These are phyloP conservation scores for Scedosporium apiospermum DNA, from an alignment of 2,329 filamentous ascomycete genomes.

Conservation along the genomic window DNA sequence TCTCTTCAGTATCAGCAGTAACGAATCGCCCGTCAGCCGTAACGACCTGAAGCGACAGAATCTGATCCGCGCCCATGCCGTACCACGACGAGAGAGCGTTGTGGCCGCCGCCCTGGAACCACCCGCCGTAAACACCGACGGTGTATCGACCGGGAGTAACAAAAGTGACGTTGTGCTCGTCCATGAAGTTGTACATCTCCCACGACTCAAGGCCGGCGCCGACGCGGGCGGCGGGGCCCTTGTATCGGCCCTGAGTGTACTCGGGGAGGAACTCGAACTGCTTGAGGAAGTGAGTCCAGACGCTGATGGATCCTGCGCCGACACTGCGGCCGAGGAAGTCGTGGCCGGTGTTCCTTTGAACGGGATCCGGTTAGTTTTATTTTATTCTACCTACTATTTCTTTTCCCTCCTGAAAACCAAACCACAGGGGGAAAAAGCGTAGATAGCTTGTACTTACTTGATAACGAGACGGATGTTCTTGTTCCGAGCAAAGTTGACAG, in stretches of 20 bases:
- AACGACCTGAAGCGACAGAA: constrained; percentile 37
- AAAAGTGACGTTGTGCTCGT: constrained; percentile 16
- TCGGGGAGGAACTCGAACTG: constrained; percentile 29
- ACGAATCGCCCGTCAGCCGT: constrained; percentile 33
- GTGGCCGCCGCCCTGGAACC: constrained; percentile 47
- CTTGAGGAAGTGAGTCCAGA: constrained; percentile 31
- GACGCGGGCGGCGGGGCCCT: constrained; percentile 40
- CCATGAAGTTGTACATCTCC: constrained; percentile 30
- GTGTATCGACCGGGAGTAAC: constrained; percentile 25
- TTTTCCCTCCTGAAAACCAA: too few species aligned
- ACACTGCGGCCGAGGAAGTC: constrained; percentile 34
- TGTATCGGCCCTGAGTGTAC: constrained; percentile 31
- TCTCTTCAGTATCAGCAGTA: constrained; percentile 27
- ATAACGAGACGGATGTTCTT: constrained; percentile 40
- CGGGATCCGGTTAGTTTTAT: neutral
- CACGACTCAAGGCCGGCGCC: constrained; percentile 42
- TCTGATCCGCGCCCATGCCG: constrained; percentile 40
- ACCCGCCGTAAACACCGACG: constrained; percentile 46
- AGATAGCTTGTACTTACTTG: too few species aligned
- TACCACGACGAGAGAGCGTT: constrained; percentile 25
- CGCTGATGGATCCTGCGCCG: constrained; percentile 27
- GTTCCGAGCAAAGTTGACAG: constrained; percentile 35
- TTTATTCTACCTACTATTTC: too few species aligned
- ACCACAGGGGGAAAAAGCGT: too few species aligned
- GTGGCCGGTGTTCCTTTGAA: constrained; percentile 39